phyloP scores from a whole-genome alignment of 2,329 filamentous ascomycete genomes.

The Plectosphaerella cucumerina region DNA sequence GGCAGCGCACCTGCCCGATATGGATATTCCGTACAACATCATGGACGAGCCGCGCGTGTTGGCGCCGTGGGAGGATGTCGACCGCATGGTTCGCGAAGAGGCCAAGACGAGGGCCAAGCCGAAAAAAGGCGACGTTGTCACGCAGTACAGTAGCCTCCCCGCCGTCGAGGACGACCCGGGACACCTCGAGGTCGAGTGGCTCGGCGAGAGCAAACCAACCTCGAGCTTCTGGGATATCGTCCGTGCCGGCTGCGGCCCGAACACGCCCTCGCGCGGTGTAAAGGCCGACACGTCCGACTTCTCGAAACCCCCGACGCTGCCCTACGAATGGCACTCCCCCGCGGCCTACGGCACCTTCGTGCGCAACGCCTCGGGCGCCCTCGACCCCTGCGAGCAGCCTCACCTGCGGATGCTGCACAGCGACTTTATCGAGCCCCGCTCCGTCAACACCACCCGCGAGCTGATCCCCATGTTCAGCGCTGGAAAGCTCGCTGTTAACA shows the following conservation, averaged over 20 bases:
- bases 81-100: constrained; percentile 45
- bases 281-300: constrained; percentile 22
- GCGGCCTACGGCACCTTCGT: constrained; percentile 45
- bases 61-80: constrained; percentile 53
- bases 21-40: constrained; percentile 64
- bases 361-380: constrained; percentile 53
- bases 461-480: constrained; percentile 59
- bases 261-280: constrained; percentile 40
- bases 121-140: constrained; percentile 37
- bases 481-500: constrained; percentile 59
- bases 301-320: constrained; percentile 25
- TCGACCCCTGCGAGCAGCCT: constrained; percentile 57
- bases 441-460: constrained; percentile 45
- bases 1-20: constrained; percentile 52
- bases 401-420: constrained; percentile 48
- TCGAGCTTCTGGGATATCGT: constrained; percentile 54
- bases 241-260: constrained; percentile 52
- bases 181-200: constrained; percentile 43
- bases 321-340: constrained; percentile 25
- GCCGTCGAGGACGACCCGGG: constrained; percentile 28
- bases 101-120: constrained; percentile 36
- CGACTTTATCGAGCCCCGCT: constrained; percentile 51
- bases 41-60: constrained; percentile 62
- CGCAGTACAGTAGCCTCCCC: constrained; percentile 34
- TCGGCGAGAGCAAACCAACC: constrained; percentile 31